Evolutionary conservation across 306 rosid species (phyloP), one percentile per base, ranked within the genome.

Genomic region (Sindora glabra): DNA sequence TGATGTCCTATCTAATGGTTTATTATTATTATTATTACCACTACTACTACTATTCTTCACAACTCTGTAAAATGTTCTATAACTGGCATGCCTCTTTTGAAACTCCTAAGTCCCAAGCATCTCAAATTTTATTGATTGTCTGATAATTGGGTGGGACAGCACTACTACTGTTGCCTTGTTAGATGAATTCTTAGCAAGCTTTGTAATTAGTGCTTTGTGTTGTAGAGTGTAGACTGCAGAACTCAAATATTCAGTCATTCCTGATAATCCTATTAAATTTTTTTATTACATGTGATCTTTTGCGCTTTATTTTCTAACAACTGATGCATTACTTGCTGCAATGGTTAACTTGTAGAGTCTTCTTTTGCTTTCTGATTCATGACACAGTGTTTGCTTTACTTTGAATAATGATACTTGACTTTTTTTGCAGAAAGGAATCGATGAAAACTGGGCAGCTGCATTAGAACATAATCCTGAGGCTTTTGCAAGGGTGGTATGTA

Each of bases 391-490:
- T 66, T 38, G 9, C 26, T 11, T 45, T 45, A 5, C 29, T 59
- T 33, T 38, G 72, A 55, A 53, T 72, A 18, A 42, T 17, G 19
- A 8, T 10, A 44, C 61, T 76, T 22, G 48, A 34, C 64, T 25
- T 42, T 22, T 41, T 64, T 55, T 77, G 47, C 84, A 89, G 99
- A 89, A 83, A 89, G 99, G 96, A 70, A 89, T 92, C 66, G 99
- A 92, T 76, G 99, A 92, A 73, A 92, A 92, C 74, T 92, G 99
- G 99, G 95, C 77, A 45, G 99, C 99, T 65, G 99, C 99, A 45
- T 65, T 92, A 18, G 99, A 92, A 56, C 78, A 92, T 70, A 92
- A 92, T 73, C 96, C 99, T 1, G 99, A 92, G 89, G 92, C 77
- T 73, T 92, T 92, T 86, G 99, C 94, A 40, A 89, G 95, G 65